These are phyloP conservation scores for Calocybe cyanea DNA, from an alignment of 768 basidiomycete genomes.

Conservation along the genomic window DNA sequence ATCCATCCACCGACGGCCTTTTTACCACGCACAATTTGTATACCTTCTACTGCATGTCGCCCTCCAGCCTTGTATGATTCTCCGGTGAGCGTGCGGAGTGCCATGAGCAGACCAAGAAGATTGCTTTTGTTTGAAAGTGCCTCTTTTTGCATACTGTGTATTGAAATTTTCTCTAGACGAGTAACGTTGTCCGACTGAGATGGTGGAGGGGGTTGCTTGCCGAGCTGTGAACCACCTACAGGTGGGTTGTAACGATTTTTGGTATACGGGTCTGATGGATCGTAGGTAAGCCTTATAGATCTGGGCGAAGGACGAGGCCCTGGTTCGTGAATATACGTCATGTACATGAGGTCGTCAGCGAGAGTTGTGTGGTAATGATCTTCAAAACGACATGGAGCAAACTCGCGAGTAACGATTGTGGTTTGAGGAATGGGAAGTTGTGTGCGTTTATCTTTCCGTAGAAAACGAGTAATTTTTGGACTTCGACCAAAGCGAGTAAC, in stretches of 20 bases:
- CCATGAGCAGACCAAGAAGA: conserved; percentile 83
- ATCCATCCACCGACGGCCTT: conserved; percentile 81
- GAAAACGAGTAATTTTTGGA: conserved; percentile 39
- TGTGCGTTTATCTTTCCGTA: conserved; percentile 43
- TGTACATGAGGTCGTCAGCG: conserved; percentile 88
- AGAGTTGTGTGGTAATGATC: conserved; percentile 85
- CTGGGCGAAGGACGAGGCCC: conserved; percentile 50
- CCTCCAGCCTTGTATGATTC: conserved; percentile 76
- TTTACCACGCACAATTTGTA: conserved; percentile 71
- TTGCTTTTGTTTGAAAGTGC: conserved; percentile 65
- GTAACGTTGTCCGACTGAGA: conserved; percentile 69
- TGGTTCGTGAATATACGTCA: conserved; percentile 81
- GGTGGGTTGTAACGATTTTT: conserved; percentile 74
- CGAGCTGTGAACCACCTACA: conserved; percentile 65
- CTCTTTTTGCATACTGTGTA: conserved; percentile 86
- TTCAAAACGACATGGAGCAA: conserved; percentile 65
- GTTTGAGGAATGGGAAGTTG: conserved; percentile 75
- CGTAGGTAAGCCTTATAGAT: conserved; percentile 62
- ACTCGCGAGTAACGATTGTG: conserved; percentile 62
- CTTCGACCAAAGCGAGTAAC: conserved; percentile 47
- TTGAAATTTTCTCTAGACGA: conserved; percentile 74
- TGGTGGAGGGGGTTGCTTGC: conserved; percentile 64
- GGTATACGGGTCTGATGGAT: conserved; percentile 79
- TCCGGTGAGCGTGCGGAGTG: conserved; percentile 82
- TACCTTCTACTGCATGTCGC: conserved; percentile 62